These are phyloP conservation scores for Aspergillus sp. DNA, from an alignment of 2,329 filamentous ascomycete genomes.

Conservation along the genomic window DNA sequence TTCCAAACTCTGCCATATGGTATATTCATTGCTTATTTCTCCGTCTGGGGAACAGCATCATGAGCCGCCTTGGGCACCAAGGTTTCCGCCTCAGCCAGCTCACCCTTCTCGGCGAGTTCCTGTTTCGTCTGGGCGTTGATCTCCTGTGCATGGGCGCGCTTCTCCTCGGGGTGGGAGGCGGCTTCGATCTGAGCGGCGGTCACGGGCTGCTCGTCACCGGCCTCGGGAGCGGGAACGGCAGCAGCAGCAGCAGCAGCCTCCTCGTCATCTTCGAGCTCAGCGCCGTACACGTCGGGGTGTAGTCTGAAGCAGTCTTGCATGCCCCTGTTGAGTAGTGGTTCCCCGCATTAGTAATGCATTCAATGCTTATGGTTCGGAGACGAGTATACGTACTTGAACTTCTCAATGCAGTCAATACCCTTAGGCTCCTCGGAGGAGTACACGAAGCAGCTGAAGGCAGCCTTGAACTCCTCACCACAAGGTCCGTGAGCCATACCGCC, in stretches of 20 bases:
- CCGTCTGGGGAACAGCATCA: conserved; percentile 35
- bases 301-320: conserved; percentile 98
- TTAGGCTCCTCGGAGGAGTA: conserved; percentile 92
- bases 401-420: conserved; percentile 96
- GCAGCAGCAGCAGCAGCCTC: conserved; percentile 37
- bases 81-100: conserved; percentile 44
- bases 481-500: conserved; percentile 96
- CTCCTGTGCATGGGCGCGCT: conserved; percentile 27
- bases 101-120: conserved; percentile 22
- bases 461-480: conserved; percentile 92
- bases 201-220: conserved; percentile 21
- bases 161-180: conserved; percentile 28
- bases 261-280: conserved; percentile 78
- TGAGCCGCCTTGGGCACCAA: conserved; percentile 54
- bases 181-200: conserved; percentile 29
- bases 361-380: neutral
- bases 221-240: conserved; percentile 27
- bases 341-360: conserved; percentile 12
- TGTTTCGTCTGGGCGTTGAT: conserved; percentile 27
- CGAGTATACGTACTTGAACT: conserved; percentile 76
- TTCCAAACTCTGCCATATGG: neutral
- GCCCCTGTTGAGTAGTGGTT: conserved; percentile 55
- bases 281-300: conserved; percentile 90
- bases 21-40: conserved; percentile 19
- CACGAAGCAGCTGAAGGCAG: conserved; percentile 98